Base-by-base conservation (phyloP, 2,329 filamentous ascomycete genomes). In the Lachnellula hyalina region DNA sequence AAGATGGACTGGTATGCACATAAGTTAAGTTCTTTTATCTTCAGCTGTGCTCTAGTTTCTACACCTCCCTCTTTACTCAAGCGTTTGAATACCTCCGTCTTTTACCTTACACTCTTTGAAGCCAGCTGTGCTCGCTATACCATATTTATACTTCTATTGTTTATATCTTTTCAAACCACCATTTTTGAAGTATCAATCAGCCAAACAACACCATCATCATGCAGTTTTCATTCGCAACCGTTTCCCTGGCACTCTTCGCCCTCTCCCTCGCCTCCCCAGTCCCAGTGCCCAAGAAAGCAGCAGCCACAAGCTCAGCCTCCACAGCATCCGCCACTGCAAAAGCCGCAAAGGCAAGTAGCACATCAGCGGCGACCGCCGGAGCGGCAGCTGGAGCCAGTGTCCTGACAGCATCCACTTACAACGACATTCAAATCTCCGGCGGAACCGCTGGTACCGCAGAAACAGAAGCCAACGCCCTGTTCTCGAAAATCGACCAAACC, bases 351-450 rank as follows among this genome's bases (percentile, higher is more conserved):
- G 32, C 52, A 17, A 28, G 50, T 51, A 50, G 54, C 15, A 36
- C 53, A 14, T 23, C 48, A 32, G 49, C 54, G 41, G 19, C 51
- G 11, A 40, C 47, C 59, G 58, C 49, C 25, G 49, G 53, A 1
- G 54, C 61, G 1, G 55, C 55, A 9, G 23, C 51, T 19, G 38
- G 66, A 11, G 63, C 64, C 12, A 63, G 61, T 14, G 70, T 73
- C 32, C 68, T 74, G 45, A 68, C 63, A 15, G 63, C 67, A 21
- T 55, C 70, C 14, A 66, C 68, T 48, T 79, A 76, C 64, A 65
- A 77, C 55, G 67, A 73, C 36, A 72, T 79, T 59, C 76, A 75
- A 25, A 78, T 79, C 61, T 75, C 73, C 4, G 70, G 70, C 15
- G 76, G 77, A 36, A 68, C 68, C 4, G 76, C 76, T 15, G 77